Conservation (phyloP, 768 basidiomycete genomes). For the Lactarius sanguifluus region DNA sequence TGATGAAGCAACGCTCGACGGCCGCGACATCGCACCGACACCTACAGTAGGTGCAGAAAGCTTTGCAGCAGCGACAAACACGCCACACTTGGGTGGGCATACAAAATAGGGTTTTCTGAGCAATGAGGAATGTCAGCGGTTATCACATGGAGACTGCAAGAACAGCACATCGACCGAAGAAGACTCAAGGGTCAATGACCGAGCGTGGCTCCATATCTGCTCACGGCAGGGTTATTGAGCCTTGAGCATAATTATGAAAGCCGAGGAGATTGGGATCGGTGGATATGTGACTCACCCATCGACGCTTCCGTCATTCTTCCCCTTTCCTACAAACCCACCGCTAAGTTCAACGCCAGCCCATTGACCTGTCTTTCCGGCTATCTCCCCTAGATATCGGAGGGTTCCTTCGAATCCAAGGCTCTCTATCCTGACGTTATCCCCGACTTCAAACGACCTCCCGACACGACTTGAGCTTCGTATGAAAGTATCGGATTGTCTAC, state of each 20-base stretch:
- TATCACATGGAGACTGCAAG: neutral
- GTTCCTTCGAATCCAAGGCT: constrained; percentile 86
- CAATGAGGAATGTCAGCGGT: constrained; percentile 12
- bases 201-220: neutral
- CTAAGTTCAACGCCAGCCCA: constrained; percentile 94
- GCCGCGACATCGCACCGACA: constrained; percentile 50
- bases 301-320: constrained; percentile 93
- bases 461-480: constrained; percentile 48
- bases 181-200: neutral
- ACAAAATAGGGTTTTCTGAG: constrained; percentile 58
- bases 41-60: constrained; percentile 76
- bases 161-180: constrained; percentile 7
- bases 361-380: constrained; percentile 83
- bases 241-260: constrained; percentile 11
- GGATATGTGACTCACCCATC: constrained; percentile 62
- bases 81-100: constrained; percentile 84
- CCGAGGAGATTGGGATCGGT: constrained; percentile 16
- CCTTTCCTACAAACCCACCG: constrained; percentile 83
- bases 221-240: constrained; percentile 2
- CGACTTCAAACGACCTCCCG: constrained; percentile 57
- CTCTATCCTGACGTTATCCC: constrained; percentile 84
- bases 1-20: constrained; percentile 79
- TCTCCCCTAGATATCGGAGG: constrained; percentile 77
- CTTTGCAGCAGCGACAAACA: constrained; percentile 84
- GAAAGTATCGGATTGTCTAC: constrained; percentile 64